These are phyloP conservation scores for Cyberlindnera maclurae DNA, from an alignment of 805 yeast species.

Conservation along the genomic window DNA sequence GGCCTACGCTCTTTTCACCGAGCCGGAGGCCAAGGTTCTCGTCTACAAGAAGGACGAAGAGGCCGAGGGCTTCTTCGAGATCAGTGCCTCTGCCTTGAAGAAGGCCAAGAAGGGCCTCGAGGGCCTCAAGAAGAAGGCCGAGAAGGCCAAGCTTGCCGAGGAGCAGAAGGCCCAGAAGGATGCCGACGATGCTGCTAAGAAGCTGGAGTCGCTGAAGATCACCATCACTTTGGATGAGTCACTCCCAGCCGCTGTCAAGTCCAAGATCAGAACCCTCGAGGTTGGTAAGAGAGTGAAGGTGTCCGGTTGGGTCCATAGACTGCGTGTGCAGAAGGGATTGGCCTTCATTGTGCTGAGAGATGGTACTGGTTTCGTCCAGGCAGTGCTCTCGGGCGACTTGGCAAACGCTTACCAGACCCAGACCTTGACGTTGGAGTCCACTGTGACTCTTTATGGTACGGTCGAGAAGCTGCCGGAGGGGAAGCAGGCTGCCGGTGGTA, in stretches of 20 bases:
- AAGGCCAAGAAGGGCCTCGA: constrained; percentile 96
- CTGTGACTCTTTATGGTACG: constrained; percentile 74
- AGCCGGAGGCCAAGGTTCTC: constrained; percentile 40
- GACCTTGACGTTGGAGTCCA: constrained; percentile 82
- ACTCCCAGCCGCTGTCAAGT: constrained; percentile 59
- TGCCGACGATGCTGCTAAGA: constrained; percentile 65
- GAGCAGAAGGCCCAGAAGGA: constrained; percentile 45
- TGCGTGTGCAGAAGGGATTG: constrained; percentile 87
- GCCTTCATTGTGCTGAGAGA: constrained; percentile 91
- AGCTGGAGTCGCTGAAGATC: constrained; percentile 76
- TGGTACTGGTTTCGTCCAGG: constrained; percentile 87
- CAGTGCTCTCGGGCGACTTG: constrained; percentile 82
- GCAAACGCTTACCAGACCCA: constrained; percentile 85
- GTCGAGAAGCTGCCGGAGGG: constrained; percentile 88
- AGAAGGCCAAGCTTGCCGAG: constrained; percentile 47
- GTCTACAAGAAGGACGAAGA: constrained; percentile 45
- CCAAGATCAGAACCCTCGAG: constrained; percentile 47
- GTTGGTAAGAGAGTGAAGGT: constrained; percentile 70
- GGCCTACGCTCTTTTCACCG: constrained; percentile 65
- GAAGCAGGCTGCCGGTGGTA: constrained; percentile 95
- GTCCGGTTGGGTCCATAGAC: constrained; percentile 94
- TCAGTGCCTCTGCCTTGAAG: constrained; percentile 85
- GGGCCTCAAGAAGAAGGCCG: constrained; percentile 67
- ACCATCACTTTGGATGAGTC: constrained; percentile 65
- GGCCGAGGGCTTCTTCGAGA: constrained; percentile 58